Evolutionary conservation across 345 rosid species (phyloP), one percentile per base, ranked within the genome.

Genomic region (Bruguiera parviflora): DNA sequence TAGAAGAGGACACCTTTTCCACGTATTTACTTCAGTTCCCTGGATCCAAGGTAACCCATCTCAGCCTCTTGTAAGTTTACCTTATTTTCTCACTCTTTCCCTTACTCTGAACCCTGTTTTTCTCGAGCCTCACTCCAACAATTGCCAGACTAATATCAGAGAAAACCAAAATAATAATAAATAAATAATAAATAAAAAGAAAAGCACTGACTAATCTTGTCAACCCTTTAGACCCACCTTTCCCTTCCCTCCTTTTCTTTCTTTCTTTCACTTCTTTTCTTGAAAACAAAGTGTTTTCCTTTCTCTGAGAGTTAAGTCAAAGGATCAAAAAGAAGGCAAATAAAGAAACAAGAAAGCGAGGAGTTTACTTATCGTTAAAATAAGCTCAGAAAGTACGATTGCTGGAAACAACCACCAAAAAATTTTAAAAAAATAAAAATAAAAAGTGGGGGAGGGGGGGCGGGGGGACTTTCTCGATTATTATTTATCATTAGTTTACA

Each of bases 31-130:
- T 67, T 65, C 71, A 68, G 81, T 82, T 82, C 81, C 94, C 89
- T 77, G 85, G 88, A 86, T 84, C 86, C 68, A 68, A 85, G 88
- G 94, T 75, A 86, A 89, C 78, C 79, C 76, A 75, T 78, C 71
- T 69, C 79, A 74, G 66, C 88, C 88, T 73, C 84, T 77, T 71
- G 69, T 67, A 68, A 71, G 66, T n/a, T 70, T 21, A 55, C 56
- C 49, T 61, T 58, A 47, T 62, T 64, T 78, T 53, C 68, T 61
- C 76, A 57, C 58, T 52, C 70, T 67, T 22, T 31, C 64, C 32
- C 78, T 69, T 47, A 64, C 47, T 39, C 47, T 9, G 16, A 39
- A 9, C 49, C 18, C 15, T 43, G 5, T 13, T 43, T 43, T 43
- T 43, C 49, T 43, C 4, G 49, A 15, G 19, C 49, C 49, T 43